Evolutionary conservation across 2,329 filamentous ascomycete species (phyloP).

Genomic region (Zopfia rhizophila): DNA sequence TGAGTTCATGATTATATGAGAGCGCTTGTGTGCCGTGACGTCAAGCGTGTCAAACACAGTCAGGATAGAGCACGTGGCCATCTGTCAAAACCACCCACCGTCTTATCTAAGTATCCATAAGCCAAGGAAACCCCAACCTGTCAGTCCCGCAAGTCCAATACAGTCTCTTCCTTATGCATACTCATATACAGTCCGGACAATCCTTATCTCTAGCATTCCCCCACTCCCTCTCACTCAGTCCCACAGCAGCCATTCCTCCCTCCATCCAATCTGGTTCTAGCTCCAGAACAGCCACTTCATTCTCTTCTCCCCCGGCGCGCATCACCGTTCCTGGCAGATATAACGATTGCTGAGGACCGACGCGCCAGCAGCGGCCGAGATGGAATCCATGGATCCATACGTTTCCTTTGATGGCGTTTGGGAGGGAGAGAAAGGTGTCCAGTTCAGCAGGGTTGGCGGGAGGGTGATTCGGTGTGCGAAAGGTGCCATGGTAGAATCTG

Average conservation of each 20-base stretch:
- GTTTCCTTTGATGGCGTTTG: conserved; percentile 56
- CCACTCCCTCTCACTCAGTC: conserved; percentile 36
- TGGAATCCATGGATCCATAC: conserved; percentile 61
- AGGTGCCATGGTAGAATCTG: conserved; percentile 32
- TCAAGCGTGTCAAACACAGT: too few relatives aligned
- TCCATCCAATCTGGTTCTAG: conserved; percentile 52
- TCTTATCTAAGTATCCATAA: too few relatives aligned
- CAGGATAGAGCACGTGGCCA: too few relatives aligned
- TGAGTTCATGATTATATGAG: too few relatives aligned
- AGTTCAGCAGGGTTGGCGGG: conserved; percentile 9
- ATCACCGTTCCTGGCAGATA: conserved; percentile 58
- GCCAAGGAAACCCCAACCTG: too few relatives aligned
- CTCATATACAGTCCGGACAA: conserved; percentile 21
- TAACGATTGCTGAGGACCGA: conserved; percentile 61
- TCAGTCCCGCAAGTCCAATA: too few relatives aligned
- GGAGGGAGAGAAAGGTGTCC: conserved; percentile 55
- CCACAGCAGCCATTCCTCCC: conserved; percentile 26
- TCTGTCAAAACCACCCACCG: too few relatives aligned
- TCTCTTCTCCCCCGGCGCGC: conserved; percentile 37
- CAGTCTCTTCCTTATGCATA: too few relatives aligned
- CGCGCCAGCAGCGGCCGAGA: conserved; percentile 59
- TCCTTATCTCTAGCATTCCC: conserved; percentile 46
- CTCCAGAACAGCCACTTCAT: conserved; percentile 57
- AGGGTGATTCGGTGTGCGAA: conserved; percentile 18
- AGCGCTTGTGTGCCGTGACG: too few relatives aligned